Base-by-base conservation (phyloP, 306 rosid genomes). In the Cicer arietinum region DNA sequence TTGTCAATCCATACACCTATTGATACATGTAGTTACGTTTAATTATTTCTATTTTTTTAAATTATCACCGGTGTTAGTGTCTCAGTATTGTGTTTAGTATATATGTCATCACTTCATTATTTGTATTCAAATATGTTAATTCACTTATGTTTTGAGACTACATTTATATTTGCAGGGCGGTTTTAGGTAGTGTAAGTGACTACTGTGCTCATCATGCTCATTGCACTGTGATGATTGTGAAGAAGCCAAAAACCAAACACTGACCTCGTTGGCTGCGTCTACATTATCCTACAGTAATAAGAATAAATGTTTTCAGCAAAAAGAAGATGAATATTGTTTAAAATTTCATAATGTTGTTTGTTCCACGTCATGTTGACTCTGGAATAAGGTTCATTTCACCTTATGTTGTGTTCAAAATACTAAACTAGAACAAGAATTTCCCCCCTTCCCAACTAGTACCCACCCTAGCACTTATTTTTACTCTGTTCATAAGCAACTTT, bases 101-200 rank as follows among this genome's bases (percentile, higher is more conserved):
- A 0, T 25, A 25, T 25, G 30, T 25, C 30, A 2, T 2, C 30
- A 2, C 30, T 25, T 25, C 30, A 25, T 25, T 25, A 25, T 25
- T 25, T 25, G 30, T 25, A 3, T 18, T 54, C 60, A 60, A 60
- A 16, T 61, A 7, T 45, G 20, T 72, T 30, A 72, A 50, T 50
- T 59, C 25, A 7, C 8, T 12, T 58, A 43, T 35, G 9, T 5
- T 43, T 70, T 64, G 62, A 78, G 39, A 41, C 40, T 14, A 2
- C 5, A 16, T 67, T 5, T 72, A 10, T 65, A 10, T 65, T 52
- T 78, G 89, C 96, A 87, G 98, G 86, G 95, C 90, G 14, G 84
- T 89, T 40, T 75, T 93, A 8, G 95, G 92, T 1, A 90, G 96
- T 68, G 93, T 90, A 14, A 93, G 98, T 84, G 98, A 90, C 81